Conservation (phyloP, 805 yeast species). For the Pichia rugopelliculosa region DNA sequence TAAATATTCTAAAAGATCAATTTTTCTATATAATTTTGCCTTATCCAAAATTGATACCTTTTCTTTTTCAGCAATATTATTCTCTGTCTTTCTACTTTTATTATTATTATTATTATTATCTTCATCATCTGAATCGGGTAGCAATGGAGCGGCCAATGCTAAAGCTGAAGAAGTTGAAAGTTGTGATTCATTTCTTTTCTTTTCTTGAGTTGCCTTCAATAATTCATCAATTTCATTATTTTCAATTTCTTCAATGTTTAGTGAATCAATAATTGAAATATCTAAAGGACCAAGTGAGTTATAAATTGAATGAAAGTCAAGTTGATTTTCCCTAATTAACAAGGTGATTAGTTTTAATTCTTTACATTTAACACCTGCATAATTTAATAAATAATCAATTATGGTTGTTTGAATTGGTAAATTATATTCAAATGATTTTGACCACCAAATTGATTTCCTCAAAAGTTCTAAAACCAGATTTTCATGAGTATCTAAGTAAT, state of each 20-base stretch:
- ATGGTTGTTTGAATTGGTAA: conserved; percentile 18
- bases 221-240: conserved; percentile 33
- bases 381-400: conserved; percentile 22
- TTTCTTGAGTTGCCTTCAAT: conserved; percentile 37
- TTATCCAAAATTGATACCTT: conserved; percentile 12
- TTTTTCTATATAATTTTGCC: conserved; percentile 28
- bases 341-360: conserved; percentile 37
- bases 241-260: conserved; percentile 13
- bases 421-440: conserved; percentile 9
- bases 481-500: conserved; percentile 37
- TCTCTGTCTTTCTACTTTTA: not conserved
- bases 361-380: conserved; percentile 3
- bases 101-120: conserved; percentile 11
- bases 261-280: conserved; percentile 13
- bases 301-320: conserved; percentile 57
- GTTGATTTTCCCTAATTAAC: conserved; percentile 56
- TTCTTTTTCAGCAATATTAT: conserved; percentile 9
- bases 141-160: conserved; percentile 81
- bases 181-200: conserved; percentile 48
- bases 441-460: conserved; percentile 59
- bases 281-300: conserved; percentile 46
- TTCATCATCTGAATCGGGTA: conserved; percentile 56
- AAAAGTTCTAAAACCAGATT: conserved; percentile 44
- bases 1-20: conserved; percentile 43
- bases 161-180: conserved; percentile 68